Conservation (phyloP, 2,329 filamentous ascomycete genomes). For the Stagonosporopsis vannaccii region DNA sequence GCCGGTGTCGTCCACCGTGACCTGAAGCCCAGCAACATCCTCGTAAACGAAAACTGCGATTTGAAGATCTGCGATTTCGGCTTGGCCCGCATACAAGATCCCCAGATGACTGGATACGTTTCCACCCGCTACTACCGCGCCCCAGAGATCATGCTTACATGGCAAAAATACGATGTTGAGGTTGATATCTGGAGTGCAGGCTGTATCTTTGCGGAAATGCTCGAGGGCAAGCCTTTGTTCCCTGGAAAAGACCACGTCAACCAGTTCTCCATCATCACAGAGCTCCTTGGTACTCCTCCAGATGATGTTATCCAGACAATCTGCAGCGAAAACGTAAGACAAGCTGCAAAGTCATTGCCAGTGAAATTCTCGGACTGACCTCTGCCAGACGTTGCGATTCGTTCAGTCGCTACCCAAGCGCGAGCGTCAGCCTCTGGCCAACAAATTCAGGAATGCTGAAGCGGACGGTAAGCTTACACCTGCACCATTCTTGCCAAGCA, state of each 20-base stretch:
- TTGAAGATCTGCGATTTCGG: slow-evolving; percentile 99
- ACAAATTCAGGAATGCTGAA: slow-evolving; percentile 97
- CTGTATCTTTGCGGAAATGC: slow-evolving; percentile 99
- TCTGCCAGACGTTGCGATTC: slow-evolving; percentile 82
- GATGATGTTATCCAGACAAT: slow-evolving; percentile 99
- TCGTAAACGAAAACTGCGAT: slow-evolving; percentile 99
- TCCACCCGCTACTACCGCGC: slow-evolving; percentile 98
- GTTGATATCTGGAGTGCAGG: slow-evolving; percentile 99
- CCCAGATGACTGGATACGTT: slow-evolving; percentile 99
- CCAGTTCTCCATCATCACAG: slow-evolving; percentile 99
- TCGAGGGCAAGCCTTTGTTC: slow-evolving; percentile 97
- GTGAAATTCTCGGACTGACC: slow-evolving; percentile 27
- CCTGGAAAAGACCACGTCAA: slow-evolving; percentile 99
- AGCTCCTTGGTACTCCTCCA: slow-evolving; percentile 92
- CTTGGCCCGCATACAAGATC: slow-evolving; percentile 95
- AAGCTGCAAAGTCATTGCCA: neutral
- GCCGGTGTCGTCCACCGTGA: slow-evolving; percentile 97
- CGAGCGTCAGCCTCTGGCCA: slow-evolving; percentile 81
- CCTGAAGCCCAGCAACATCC: slow-evolving; percentile 97
- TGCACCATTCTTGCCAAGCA: neutral
- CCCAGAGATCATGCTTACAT: slow-evolving; percentile 99
- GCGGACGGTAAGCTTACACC: slow-evolving; percentile 68
- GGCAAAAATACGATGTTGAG: slow-evolving; percentile 99
- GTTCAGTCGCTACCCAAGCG: slow-evolving; percentile 97
- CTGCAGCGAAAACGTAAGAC: slow-evolving; percentile 90